Evolutionary conservation across 169 alveolate species (phyloP).

Genomic region (Plasmodium inui): DNA sequence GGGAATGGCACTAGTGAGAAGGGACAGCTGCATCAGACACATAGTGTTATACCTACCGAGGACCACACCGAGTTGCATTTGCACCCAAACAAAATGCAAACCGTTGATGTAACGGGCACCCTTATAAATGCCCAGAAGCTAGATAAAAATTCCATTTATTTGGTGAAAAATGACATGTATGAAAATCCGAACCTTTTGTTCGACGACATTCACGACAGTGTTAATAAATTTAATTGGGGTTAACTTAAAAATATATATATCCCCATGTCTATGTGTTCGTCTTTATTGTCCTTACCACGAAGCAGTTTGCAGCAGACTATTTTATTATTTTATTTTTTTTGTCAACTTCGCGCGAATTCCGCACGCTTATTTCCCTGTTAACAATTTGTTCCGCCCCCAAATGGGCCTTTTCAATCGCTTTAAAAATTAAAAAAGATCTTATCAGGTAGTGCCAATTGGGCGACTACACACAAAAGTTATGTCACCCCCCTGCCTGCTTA

Average conservation of each 20-base stretch:
- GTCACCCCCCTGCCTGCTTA: background rate
- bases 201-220: conserved; percentile 69
- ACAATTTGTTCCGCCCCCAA: background rate
- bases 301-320: background rate
- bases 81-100: background rate
- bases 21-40: background rate
- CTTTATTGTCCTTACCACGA: background rate
- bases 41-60: background rate
- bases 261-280: background rate
- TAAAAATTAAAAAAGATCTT: background rate
- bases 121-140: conserved; percentile 20
- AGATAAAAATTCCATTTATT: conserved; percentile 41
- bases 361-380: background rate
- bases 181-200: conserved; percentile 57
- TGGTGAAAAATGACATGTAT: conserved; percentile 57
- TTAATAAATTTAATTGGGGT: conserved; percentile 75
- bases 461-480: background rate
- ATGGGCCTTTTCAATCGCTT: background rate
- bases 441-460: background rate
- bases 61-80: background rate
- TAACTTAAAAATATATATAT: background rate
- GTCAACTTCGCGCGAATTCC: background rate
- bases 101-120: conserved; percentile 31
- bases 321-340: conserved; percentile 13
- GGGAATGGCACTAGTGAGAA: background rate